Conservation (phyloP, 768 basidiomycete species). For the Tulasnella calospora region DNA sequence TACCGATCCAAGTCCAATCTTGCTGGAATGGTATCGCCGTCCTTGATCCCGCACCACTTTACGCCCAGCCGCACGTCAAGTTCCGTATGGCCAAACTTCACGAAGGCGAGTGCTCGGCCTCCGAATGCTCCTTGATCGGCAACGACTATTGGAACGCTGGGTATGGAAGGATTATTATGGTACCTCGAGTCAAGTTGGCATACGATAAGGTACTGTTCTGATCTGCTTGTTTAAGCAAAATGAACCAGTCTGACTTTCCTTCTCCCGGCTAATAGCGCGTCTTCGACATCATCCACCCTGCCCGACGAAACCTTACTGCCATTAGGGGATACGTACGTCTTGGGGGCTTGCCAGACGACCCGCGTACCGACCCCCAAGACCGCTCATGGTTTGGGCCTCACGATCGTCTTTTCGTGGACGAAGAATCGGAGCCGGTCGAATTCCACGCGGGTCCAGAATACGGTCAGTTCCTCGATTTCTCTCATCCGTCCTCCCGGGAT, state of each 20-base stretch:
- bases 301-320: constrained; percentile 85
- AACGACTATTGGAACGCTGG: constrained; percentile 98
- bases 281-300: constrained; percentile 18
- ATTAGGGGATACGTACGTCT: constrained; percentile 90
- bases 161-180: constrained; percentile 96
- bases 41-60: constrained; percentile 93
- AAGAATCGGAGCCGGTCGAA: constrained; percentile 71
- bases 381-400: constrained; percentile 98
- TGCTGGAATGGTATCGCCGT: constrained; percentile 99
- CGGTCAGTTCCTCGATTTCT: constrained; percentile 51
- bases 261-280: background rate
- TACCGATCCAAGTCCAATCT: constrained; percentile 93
- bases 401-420: constrained; percentile 85
- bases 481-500: background rate
- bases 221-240: background rate
- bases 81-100: constrained; percentile 92
- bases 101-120: constrained; percentile 89
- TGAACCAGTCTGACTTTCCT: background rate
- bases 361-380: constrained; percentile 94
- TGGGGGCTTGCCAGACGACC: constrained; percentile 96
- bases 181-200: constrained; percentile 91
- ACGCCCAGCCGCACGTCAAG: constrained; percentile 79
- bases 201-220: constrained; percentile 67
- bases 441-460: constrained; percentile 80
- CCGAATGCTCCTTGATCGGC: constrained; percentile 93